Evolutionary conservation across 2,329 filamentous ascomycete genomes (phyloP).

Genomic region (Alternaria ethzedia): DNA sequence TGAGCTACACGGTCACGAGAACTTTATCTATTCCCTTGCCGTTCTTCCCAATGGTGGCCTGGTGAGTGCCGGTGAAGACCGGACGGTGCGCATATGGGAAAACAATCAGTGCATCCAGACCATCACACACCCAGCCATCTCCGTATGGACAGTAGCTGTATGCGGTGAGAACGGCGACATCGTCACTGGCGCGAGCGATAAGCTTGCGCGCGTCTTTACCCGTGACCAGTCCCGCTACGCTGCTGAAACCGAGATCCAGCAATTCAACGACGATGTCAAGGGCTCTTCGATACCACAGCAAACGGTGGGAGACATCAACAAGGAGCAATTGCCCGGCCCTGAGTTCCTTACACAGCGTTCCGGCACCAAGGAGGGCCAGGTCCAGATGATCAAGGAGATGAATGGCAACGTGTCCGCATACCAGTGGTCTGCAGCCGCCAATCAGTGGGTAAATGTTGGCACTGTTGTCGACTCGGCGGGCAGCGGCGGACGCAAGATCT

Average conservation of each 20-base stretch:
- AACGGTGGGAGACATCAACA: conserved; percentile 78
- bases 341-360: conserved; percentile 82
- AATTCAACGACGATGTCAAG: conserved; percentile 83
- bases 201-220: conserved; percentile 83
- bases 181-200: conserved; percentile 90
- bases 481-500: conserved; percentile 69
- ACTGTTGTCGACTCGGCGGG: conserved; percentile 90
- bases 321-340: conserved; percentile 86
- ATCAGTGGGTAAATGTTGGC: conserved; percentile 85
- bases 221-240: conserved; percentile 73
- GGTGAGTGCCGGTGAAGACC: conserved; percentile 89
- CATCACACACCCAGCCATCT: conserved; percentile 95
- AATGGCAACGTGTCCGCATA: conserved; percentile 86
- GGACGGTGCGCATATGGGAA: conserved; percentile 90
- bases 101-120: conserved; percentile 86
- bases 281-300: conserved; percentile 87
- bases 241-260: conserved; percentile 68
- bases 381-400: conserved; percentile 85
- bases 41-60: conserved; percentile 82
- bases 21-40: conserved; percentile 88
- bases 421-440: conserved; percentile 74
- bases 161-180: conserved; percentile 86
- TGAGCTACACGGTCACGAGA: conserved; percentile 86
- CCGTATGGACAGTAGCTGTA: conserved; percentile 91
- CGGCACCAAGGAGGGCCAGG: conserved; percentile 95